A percentile compares a stretch with the other conserved stretches of the same genome.
phyloP scores from a whole-genome alignment of 257 asterid species.

The Galeopsis tetrahit region DNA sequence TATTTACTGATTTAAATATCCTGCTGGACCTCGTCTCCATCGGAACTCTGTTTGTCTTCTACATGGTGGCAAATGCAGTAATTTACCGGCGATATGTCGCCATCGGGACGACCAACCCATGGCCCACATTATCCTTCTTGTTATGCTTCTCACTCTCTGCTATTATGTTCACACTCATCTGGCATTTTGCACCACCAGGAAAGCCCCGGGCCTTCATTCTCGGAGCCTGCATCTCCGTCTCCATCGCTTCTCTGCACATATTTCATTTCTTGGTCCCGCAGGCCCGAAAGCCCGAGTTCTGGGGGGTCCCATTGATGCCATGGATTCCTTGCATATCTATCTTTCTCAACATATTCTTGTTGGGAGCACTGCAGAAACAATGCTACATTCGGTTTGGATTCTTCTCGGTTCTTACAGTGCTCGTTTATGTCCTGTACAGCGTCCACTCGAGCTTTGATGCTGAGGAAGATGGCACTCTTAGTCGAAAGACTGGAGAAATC shows the following conservation, averaged over 20 bases:
- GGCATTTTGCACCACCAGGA: slow-evolving; percentile 74
- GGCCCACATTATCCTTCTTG: slow-evolving; percentile 73
- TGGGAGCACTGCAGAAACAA: slow-evolving; percentile 69
- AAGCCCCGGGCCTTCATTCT: slow-evolving; percentile 67
- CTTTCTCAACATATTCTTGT: slow-evolving; percentile 80
- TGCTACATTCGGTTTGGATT: slow-evolving; percentile 78
- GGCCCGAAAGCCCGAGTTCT: slow-evolving; percentile 74
- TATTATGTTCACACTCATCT: slow-evolving; percentile 62
- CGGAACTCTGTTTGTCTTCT: slow-evolving; percentile 91
- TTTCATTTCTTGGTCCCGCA: slow-evolving; percentile 74
- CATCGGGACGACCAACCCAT: slow-evolving; percentile 64
- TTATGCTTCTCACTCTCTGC: slow-evolving; percentile 64
- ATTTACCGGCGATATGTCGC: slow-evolving; percentile 78
- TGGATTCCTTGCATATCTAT: slow-evolving; percentile 92
- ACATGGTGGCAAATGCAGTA: slow-evolving; percentile 92
- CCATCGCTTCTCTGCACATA: slow-evolving; percentile 55
- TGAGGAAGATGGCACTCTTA: slow-evolving; percentile 63
- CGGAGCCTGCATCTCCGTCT: slow-evolving; percentile 60
- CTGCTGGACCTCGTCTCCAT: slow-evolving; percentile 74
- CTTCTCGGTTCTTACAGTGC: slow-evolving; percentile 67
- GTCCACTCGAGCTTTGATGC: slow-evolving; percentile 97
- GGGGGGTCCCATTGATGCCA: slow-evolving; percentile 99
- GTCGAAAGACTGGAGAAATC: slow-evolving; percentile 55
- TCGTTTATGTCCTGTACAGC: slow-evolving; percentile 73
- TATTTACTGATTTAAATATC: slow-evolving; percentile 76